Conservation (phyloP, 345 rosid genomes). For the Bruguiera parviflora region DNA sequence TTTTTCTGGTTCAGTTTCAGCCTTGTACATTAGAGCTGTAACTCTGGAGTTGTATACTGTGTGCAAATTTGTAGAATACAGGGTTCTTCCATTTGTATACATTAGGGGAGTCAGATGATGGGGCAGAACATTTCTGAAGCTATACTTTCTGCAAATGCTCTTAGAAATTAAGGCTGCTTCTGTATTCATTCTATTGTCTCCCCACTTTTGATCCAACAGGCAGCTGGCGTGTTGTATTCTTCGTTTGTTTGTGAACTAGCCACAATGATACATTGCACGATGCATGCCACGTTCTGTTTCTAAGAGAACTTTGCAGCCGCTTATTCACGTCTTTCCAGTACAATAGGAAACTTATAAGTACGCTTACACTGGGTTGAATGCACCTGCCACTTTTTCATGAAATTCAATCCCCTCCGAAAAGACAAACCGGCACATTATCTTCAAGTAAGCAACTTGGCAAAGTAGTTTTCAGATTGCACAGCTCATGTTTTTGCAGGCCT, state of each 20-base stretch:
- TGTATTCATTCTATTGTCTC: conserved; percentile 6
- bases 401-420: conserved; percentile 2
- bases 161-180: background rate
- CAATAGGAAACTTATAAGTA: too few species aligned
- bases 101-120: too few species aligned
- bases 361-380: too few species aligned
- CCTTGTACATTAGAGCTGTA: conserved; percentile 4
- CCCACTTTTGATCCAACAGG: conserved; percentile 7
- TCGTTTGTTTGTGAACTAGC: conserved; percentile 12
- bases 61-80: background rate
- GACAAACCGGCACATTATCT: too few species aligned
- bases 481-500: too few species aligned
- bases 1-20: conserved; percentile 6
- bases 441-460: too few species aligned
- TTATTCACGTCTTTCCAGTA: background rate
- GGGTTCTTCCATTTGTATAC: background rate
- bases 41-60: conserved; percentile 6
- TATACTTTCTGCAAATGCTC: too few species aligned
- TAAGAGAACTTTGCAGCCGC: background rate
- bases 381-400: too few species aligned
- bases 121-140: too few species aligned
- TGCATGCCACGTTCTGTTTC: background rate
- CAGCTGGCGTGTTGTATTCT: conserved; percentile 2
- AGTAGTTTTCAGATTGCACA: too few species aligned
- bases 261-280: conserved; percentile 9